Evolutionary conservation across 257 asterid species (phyloP).

Genomic region (Solanum boliviense): DNA sequence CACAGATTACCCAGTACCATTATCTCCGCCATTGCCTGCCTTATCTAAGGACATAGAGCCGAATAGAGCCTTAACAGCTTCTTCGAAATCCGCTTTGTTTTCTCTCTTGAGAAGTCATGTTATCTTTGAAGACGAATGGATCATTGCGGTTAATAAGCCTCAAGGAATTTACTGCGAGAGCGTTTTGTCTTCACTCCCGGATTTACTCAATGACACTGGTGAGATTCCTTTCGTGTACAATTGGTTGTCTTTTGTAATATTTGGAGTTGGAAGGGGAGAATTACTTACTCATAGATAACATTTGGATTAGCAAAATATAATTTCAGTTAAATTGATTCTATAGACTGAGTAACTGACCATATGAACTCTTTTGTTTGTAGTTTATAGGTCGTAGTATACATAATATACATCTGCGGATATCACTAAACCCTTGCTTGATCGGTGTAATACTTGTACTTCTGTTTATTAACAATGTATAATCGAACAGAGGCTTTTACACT

Average conservation of each 20-base stretch:
- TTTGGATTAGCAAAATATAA: neutral
- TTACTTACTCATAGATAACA: neutral
- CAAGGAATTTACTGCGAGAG: conserved; percentile 73
- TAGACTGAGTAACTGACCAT: neutral
- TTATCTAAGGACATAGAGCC: conserved; percentile 68
- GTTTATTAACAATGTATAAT: neutral
- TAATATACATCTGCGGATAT: neutral
- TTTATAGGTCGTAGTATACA: neutral
- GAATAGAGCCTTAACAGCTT: conserved; percentile 66
- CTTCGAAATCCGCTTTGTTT: conserved; percentile 63
- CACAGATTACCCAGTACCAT: conserved; percentile 52
- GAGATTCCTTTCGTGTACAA: neutral
- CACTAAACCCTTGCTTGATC: neutral
- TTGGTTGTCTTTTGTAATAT: neutral
- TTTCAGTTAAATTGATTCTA: neutral
- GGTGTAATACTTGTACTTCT: neutral
- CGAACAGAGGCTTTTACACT: neutral
- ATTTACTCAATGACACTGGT: conserved; percentile 30
- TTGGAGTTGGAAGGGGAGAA: neutral
- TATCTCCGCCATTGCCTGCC: conserved; percentile 59
- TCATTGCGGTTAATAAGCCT: conserved; percentile 82
- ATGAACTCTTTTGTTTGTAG: neutral
- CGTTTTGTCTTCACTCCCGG: conserved; percentile 40
- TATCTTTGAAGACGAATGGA: conserved; percentile 84
- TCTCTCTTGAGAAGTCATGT: conserved; percentile 51